phyloP scores from a whole-genome alignment of 2,329 filamentous ascomycete species.

The Trichoderma koningii region DNA sequence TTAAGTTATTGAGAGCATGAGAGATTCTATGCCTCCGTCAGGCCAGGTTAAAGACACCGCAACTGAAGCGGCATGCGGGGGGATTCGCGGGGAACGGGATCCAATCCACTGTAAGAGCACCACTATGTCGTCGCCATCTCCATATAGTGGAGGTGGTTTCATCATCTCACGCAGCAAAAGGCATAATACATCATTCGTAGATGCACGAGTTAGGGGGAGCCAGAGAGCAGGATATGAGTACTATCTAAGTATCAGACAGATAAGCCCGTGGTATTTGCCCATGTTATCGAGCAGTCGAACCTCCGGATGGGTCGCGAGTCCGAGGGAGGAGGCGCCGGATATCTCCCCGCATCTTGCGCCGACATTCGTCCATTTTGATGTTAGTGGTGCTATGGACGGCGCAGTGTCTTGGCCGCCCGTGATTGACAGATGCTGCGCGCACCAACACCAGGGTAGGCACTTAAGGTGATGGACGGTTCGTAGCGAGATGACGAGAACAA shows the following conservation, averaged over 20 bases:
- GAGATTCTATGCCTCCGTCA: not conserved
- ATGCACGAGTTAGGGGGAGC: not conserved
- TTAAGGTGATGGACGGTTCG: not conserved
- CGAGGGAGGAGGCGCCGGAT: conserved; percentile 3
- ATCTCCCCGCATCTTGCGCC: conserved; percentile 17
- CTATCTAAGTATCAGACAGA: not conserved
- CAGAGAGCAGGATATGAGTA: not conserved
- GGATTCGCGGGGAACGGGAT: conserved; percentile 7
- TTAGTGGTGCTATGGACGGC: not conserved
- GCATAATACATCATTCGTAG: not conserved
- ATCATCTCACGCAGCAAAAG: not conserved
- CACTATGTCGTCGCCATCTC: not conserved
- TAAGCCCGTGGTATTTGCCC: not conserved
- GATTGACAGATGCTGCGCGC: not conserved
- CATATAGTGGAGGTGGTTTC: conserved; percentile 20
- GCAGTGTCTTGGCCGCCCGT: not conserved
- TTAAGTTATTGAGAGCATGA: not conserved
- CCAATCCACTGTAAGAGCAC: conserved; percentile 13
- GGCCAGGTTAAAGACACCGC: not conserved
- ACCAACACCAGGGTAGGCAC: not conserved
- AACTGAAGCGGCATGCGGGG: conserved; percentile 4
- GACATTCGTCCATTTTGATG: not conserved
- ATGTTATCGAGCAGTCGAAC: not conserved
- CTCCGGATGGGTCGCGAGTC: not conserved
- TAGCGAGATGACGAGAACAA: not conserved